A percentile compares a stretch with the other conserved stretches of the same genome.
phyloP scores from a whole-genome alignment of 805 yeast genomes.

The Ogataea nakhonphanomensis region DNA sequence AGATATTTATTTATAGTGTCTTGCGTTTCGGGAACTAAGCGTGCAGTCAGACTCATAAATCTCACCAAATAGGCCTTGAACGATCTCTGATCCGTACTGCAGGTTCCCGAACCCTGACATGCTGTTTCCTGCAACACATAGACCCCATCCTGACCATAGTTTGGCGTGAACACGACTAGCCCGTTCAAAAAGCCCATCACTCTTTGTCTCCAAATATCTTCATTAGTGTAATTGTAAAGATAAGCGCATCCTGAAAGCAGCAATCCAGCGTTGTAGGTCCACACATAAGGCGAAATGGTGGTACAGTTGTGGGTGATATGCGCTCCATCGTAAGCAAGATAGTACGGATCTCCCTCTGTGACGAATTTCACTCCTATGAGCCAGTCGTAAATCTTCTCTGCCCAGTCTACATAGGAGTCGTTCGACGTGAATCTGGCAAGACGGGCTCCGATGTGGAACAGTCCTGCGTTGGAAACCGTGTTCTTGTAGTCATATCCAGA shows the following conservation, averaged over 20 bases:
- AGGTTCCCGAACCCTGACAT: constrained; percentile 61
- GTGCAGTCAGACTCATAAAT: constrained; percentile 69
- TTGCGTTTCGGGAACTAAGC: constrained; percentile 58
- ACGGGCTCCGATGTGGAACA: constrained; percentile 84
- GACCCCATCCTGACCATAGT: constrained; percentile 27
- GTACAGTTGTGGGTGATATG: constrained; percentile 58
- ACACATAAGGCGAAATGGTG: constrained; percentile 53
- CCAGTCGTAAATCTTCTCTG: constrained; percentile 81
- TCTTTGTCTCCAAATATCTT: constrained; percentile 63
- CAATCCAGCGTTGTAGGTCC: constrained; percentile 88
- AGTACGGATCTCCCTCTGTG: constrained; percentile 36
- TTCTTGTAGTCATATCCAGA: constrained; percentile 92
- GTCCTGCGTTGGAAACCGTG: constrained; percentile 84
- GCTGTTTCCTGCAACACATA: constrained; percentile 74
- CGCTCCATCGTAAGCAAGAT: constrained; percentile 70
- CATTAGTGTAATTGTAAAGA: constrained; percentile 68
- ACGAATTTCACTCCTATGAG: constrained; percentile 51
- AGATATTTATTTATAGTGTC: constrained; percentile 37
- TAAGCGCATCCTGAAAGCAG: constrained; percentile 78
- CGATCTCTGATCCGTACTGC: constrained; percentile 88
- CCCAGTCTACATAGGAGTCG: constrained; percentile 69
- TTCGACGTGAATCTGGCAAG: constrained; percentile 80
- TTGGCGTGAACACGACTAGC: constrained; percentile 49
- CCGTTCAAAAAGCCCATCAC: constrained; percentile 55
- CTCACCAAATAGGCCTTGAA: constrained; percentile 83